These are phyloP conservation scores for Aspergillus affinis DNA, from an alignment of 495 filamentous ascomycete genomes.

Conservation along the genomic window DNA sequence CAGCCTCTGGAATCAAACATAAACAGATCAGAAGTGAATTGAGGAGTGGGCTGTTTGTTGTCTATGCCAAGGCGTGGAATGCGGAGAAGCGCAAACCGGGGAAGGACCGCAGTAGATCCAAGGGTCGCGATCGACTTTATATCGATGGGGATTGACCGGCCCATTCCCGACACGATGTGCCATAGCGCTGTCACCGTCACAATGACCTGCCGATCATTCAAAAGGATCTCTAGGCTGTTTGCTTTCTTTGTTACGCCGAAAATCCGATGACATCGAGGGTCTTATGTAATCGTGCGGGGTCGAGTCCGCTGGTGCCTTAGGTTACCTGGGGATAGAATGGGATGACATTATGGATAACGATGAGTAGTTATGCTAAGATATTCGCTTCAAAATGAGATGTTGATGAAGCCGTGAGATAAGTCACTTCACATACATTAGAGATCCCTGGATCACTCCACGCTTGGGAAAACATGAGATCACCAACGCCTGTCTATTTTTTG, in stretches of 20 bases:
- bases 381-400: no score
- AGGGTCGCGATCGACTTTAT: background rate
- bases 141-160: background rate
- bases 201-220: background rate
- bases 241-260: no score
- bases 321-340: no score
- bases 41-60: slow-evolving; percentile 3
- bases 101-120: background rate
- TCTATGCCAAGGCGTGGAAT: slow-evolving; percentile 10
- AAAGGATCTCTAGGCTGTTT: background rate
- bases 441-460: no score
- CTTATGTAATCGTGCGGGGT: background rate
- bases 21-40: background rate
- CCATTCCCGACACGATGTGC: background rate
- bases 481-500: slow-evolving; percentile 60
- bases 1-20: background rate
- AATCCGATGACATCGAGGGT: no score
- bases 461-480: no score
- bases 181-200: background rate
- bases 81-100: slow-evolving; percentile 13
- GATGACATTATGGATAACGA: no score
- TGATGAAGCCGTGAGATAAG: no score
- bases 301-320: background rate
- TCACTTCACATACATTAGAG: no score
- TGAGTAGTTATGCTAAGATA: no score